Percentiles rank a stretch among this genome's conserved stretches.
Evolutionary conservation across 2,329 filamentous ascomycete species (phyloP).

Genomic region (Biscogniauxia marginata): DNA sequence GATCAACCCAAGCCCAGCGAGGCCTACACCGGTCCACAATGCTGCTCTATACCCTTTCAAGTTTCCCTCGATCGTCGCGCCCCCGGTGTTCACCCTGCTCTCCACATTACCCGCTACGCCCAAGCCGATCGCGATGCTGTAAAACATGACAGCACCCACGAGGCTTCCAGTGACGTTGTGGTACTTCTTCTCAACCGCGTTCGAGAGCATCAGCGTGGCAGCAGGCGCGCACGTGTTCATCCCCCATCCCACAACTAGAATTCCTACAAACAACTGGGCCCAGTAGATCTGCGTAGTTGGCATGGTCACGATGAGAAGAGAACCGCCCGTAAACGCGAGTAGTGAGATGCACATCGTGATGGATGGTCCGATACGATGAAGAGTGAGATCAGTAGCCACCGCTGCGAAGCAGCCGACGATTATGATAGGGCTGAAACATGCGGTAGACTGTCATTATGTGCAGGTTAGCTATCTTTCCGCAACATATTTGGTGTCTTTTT

Average conservation of each 20-base stretch:
- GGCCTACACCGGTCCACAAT: constrained; percentile 21
- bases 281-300: constrained; percentile 61
- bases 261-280: constrained; percentile 59
- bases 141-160: constrained; percentile 60
- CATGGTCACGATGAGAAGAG: constrained; percentile 44
- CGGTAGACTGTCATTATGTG: constrained; percentile 23
- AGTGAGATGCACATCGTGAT: constrained; percentile 45
- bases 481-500: not conserved
- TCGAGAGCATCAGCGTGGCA: constrained; percentile 58
- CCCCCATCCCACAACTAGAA: constrained; percentile 58
- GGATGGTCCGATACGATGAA: constrained; percentile 29
- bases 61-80: constrained; percentile 8
- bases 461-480: constrained; percentile 9
- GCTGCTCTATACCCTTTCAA: constrained; percentile 24
- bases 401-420: constrained; percentile 28
- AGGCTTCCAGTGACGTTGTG: constrained; percentile 21
- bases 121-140: constrained; percentile 63
- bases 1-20: constrained; percentile 22
- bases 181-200: constrained; percentile 45
- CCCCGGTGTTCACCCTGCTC: constrained; percentile 31
- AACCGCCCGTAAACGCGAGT: constrained; percentile 42
- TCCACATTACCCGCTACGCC: constrained; percentile 67
- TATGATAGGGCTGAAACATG: constrained; percentile 27
- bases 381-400: constrained; percentile 26
- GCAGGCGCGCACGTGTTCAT: constrained; percentile 69